Evolutionary conservation across 257 asterid genomes (phyloP), one percentile per base, ranked within the genome.

Genomic region (Capsicum rhomboideum): DNA sequence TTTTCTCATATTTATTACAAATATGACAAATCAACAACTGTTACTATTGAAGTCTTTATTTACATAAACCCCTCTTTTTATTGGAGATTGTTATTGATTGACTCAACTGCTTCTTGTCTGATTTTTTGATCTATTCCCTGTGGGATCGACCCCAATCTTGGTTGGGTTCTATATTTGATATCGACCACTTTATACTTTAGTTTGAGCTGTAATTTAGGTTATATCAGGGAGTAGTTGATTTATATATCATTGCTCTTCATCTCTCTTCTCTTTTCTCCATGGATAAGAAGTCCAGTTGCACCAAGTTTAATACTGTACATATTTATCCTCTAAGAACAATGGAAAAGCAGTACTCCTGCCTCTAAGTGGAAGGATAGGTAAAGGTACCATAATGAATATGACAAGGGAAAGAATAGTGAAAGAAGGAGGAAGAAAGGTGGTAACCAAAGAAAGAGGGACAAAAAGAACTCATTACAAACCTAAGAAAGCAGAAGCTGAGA

Each of bases 321-420:
- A 23, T 46, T 74, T 74, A 46, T 16, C n/a, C 42, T 83, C 23
- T 71, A 96, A 98, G 98, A 95, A 91, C 98, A 93, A 93, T 92
- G 98, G 99, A 95, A 92, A 92, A 92, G 92, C 83, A 94, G 89
- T 79, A 83, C 90, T 82, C 69, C 89, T 61, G 90, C 83, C 67
- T 90, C 96, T 52, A 97, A 95, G 90, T 89, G 99, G 85, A 97
- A 89, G 84, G 98, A 93, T 67, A n/a, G n/a, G n/a, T n/a, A n/a
- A n/a, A 93, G 92, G 84, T 86, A 91, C 82, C 97, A 89, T 83
- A 59, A 86, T 80, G 99, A 89, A 74, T 96, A 93, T 82, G 98
- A 95, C 80, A 92, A 90, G 64, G 89, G 87, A n/a, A 91, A 85
- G 79, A 87, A 89, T 55, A 86, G 93, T 83, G 95, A 90, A 85